Base-by-base conservation (phyloP, 2,329 filamentous ascomycete genomes). In the Leptographium procerum region DNA sequence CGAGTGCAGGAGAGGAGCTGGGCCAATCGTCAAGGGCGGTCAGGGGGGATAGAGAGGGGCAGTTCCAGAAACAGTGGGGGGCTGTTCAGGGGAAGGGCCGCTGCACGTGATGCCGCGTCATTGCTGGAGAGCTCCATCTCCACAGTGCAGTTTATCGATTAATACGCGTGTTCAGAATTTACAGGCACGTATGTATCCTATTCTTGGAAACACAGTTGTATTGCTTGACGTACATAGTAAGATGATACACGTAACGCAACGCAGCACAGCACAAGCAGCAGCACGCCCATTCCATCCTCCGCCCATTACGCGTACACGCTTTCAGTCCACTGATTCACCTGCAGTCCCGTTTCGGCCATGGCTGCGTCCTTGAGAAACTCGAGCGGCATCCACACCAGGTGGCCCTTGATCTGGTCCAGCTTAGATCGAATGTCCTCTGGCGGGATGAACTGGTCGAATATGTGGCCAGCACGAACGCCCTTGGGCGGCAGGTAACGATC, bases 341-440 rank as follows among this genome's bases (percentile, higher is more conserved):
- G 86, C 71, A 97, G 67, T 0, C 92, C 91, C 66, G 81, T 83
- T 74, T 96, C 91, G 0, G 91, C 91, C 91, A 97, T 95, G 65
- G 89, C 80, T 0, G 86, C 90, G 63, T 95, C 85, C 66, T 82
- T 79, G 68, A 97, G 72, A 69, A 96, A 97, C 52, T 91, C 83
- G 66, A 97, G 71, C n/a, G 91, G 91, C 85, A 96, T 92, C 89
- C 89, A 95, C 8, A 97, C 92, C 47, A 97, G 71, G 74, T 97
- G 92, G 0, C 92, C 92, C 73, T 84, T 86, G 64, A 97, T 83
- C 67, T 86, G 79, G 65, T 90, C 85, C 55, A 97, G 75, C 70
- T 92, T 90, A 63, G 79, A 70, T 19, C 88, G 80, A 8, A 94
- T 84, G 58, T 95, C 86, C 28, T 85, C 77, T 0, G 84, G 81